Evolutionary conservation across 2,329 filamentous ascomycete genomes (phyloP).

Genomic region (Dryadomyces quercivorus): DNA sequence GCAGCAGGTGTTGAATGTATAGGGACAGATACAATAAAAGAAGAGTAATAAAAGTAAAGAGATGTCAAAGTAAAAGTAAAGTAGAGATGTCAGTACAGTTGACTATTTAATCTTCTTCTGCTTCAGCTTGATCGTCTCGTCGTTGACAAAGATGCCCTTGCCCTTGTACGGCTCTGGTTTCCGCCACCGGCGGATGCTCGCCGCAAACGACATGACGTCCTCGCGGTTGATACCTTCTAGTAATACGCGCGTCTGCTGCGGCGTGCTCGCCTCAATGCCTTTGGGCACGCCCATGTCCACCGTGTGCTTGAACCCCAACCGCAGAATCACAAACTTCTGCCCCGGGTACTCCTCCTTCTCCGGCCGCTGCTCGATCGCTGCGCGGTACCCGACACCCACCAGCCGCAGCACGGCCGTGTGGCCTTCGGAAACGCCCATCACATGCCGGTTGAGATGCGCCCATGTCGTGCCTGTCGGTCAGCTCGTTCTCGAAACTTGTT

Average conservation of each 20-base stretch:
- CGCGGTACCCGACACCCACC: constrained; percentile 91
- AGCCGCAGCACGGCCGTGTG: constrained; percentile 87
- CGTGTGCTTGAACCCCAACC: constrained; percentile 93
- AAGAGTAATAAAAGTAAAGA: constrained; percentile 2
- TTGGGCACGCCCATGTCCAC: constrained; percentile 77
- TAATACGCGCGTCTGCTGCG: constrained; percentile 82
- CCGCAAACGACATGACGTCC: constrained; percentile 81
- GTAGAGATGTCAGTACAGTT: neutral
- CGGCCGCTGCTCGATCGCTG: constrained; percentile 67
- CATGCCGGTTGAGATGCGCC: constrained; percentile 79
- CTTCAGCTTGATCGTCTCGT: constrained; percentile 96
- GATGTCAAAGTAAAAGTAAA: neutral
- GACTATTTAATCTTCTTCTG: constrained; percentile 85
- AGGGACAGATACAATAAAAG: constrained; percentile 10
- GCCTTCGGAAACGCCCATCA: constrained; percentile 90
- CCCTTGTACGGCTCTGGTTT: constrained; percentile 96
- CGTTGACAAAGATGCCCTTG: constrained; percentile 97
- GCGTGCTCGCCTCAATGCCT: constrained; percentile 76
- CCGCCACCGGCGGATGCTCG: constrained; percentile 77
- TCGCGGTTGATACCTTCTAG: constrained; percentile 82
- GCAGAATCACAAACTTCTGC: constrained; percentile 82
- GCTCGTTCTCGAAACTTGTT: neutral
- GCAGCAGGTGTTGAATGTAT: constrained; percentile 54
- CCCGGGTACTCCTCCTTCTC: constrained; percentile 64
- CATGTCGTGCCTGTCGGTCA: constrained; percentile 64